Evolutionary conservation across 2,329 filamentous ascomycete genomes (phyloP).

Genomic region (Berkeleyomyces rouxiae): DNA sequence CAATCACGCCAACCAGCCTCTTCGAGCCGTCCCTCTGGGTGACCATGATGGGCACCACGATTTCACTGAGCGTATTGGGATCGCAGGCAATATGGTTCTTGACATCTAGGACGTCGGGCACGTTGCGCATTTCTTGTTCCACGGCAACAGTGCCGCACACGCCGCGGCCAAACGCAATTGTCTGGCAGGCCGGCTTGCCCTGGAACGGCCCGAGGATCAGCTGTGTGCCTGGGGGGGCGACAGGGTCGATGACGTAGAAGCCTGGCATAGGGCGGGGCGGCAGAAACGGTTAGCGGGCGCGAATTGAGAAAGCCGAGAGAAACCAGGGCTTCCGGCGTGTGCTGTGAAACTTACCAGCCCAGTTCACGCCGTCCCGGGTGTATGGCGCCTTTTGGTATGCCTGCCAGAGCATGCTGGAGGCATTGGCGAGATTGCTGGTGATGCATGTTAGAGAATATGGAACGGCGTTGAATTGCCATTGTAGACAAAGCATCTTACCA

Average conservation of each 20-base stretch:
- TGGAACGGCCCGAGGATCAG: slow-evolving; percentile 69
- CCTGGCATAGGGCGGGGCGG: slow-evolving; percentile 26
- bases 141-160: slow-evolving; percentile 59
- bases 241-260: slow-evolving; percentile 52
- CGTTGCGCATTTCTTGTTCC: slow-evolving; percentile 44
- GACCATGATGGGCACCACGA: slow-evolving; percentile 56
- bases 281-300: slow-evolving; percentile 5
- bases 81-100: slow-evolving; percentile 75
- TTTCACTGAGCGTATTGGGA: slow-evolving; percentile 57
- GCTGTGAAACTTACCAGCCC: slow-evolving; percentile 39
- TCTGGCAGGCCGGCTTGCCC: slow-evolving; percentile 66
- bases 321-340: background rate
- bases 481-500: background rate
- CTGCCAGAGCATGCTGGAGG: slow-evolving; percentile 63
- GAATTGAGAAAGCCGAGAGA: background rate
- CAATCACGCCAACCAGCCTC: slow-evolving; percentile 56
- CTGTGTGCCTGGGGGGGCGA: slow-evolving; percentile 23
- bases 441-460: background rate
- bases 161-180: slow-evolving; percentile 53
- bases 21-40: slow-evolving; percentile 19
- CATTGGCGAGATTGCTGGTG: slow-evolving; percentile 56
- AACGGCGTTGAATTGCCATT: background rate
- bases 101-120: slow-evolving; percentile 55
- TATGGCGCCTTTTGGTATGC: slow-evolving; percentile 54
- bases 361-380: slow-evolving; percentile 55